Evolutionary conservation across 2,329 filamentous ascomycete species (phyloP).

Genomic region (Cercospora beticola): DNA sequence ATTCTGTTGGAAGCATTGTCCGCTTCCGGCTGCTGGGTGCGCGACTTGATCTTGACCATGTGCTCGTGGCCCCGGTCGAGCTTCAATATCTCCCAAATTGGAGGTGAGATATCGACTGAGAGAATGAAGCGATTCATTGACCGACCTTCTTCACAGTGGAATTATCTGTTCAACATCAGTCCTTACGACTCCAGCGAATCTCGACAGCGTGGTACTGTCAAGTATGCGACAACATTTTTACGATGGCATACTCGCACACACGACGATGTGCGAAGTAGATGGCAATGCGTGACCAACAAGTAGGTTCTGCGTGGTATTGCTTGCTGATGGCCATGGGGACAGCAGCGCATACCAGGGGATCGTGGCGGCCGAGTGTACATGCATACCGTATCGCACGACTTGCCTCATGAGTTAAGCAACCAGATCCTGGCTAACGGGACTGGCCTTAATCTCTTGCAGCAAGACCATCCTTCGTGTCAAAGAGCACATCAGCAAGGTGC

Average conservation of each 20-base stretch:
- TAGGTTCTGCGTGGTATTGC: background rate
- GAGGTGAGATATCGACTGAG: background rate
- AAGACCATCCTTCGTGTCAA: background rate
- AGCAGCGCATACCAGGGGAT: background rate
- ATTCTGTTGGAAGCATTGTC: background rate
- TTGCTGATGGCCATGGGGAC: background rate
- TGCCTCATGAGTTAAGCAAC: background rate
- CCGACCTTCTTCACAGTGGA: background rate
- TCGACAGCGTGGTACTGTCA: background rate
- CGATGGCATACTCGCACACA: background rate
- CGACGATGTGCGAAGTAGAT: background rate
- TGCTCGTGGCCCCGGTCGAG: background rate
- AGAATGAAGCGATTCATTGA: background rate
- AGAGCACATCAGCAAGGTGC: background rate
- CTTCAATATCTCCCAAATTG: background rate
- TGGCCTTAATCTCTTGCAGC: background rate
- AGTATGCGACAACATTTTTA: background rate
- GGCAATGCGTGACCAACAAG: background rate
- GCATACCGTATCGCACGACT: background rate
- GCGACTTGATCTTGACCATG: background rate
- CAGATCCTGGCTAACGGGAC: background rate
- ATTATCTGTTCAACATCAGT: background rate
- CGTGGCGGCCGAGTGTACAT: background rate
- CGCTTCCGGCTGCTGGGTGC: background rate
- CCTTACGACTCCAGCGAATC: background rate